phyloP scores from a whole-genome alignment of 2,329 filamentous ascomycete genomes.

The Lachnellula cervina region DNA sequence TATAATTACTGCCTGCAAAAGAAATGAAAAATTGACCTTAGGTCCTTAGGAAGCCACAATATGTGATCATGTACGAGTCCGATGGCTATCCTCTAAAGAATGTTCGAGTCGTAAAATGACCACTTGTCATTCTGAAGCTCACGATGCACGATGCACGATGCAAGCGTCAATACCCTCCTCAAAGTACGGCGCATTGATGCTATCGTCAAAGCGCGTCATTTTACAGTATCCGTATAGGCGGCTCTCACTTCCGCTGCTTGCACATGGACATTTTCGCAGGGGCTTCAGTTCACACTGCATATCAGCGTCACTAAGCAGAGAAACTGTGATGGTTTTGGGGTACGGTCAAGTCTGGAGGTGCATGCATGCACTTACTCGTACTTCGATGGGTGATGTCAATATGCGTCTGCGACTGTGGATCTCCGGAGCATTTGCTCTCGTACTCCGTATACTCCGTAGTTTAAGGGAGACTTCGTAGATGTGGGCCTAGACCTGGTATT shows the following conservation, averaged over 20 bases:
- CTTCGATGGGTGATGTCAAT: slow-evolving; percentile 21
- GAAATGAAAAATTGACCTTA: not conserved
- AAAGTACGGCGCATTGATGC: not conserved
- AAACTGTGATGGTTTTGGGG: slow-evolving; percentile 8
- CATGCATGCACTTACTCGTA: slow-evolving; percentile 1
- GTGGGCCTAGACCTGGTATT: not conserved
- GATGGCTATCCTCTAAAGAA: not conserved
- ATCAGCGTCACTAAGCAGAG: slow-evolving; percentile 9
- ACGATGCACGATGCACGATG: slow-evolving; percentile 7
- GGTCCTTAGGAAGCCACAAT: no score
- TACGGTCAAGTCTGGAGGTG: not conserved
- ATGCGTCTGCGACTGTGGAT: slow-evolving; percentile 14
- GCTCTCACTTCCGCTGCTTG: not conserved
- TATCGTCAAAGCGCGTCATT: slow-evolving; percentile 12
- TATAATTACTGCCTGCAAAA: not conserved
- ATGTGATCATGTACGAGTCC: not conserved
- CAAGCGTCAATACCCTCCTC: not conserved
- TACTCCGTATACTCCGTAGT: not conserved
- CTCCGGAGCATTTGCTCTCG: slow-evolving; percentile 14
- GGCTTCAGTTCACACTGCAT: slow-evolving; percentile 6
- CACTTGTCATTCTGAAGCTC: not conserved
- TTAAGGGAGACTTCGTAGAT: not conserved
- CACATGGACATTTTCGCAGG: slow-evolving; percentile 3
- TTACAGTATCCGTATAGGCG: slow-evolving; percentile 32
- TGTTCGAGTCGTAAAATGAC: not conserved